Conservation (phyloP, 2,329 filamentous ascomycete genomes). For the Scedosporium aurantiacum region DNA sequence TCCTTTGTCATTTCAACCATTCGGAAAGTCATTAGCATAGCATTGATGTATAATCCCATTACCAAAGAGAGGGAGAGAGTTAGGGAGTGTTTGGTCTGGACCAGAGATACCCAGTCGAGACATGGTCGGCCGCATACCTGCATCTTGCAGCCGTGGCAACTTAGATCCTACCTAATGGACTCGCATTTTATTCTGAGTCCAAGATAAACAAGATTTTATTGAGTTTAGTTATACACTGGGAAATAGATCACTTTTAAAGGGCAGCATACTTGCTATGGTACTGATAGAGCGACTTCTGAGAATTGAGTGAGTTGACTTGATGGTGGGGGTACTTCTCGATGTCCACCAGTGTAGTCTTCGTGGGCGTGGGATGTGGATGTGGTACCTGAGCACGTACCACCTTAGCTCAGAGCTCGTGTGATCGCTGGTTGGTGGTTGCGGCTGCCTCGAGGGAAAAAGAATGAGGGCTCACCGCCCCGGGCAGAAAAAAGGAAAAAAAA, state of each 20-base stretch:
- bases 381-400: background rate
- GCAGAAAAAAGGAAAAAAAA: background rate
- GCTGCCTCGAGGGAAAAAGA: background rate
- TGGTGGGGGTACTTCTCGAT: too few relatives aligned
- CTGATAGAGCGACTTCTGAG: too few relatives aligned
- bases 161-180: background rate
- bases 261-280: too few relatives aligned
- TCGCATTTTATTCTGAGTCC: too few relatives aligned
- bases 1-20: background rate
- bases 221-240: too few relatives aligned
- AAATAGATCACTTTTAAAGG: too few relatives aligned
- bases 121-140: too few relatives aligned
- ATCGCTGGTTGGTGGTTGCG: background rate
- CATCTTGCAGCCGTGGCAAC: background rate
- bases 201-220: too few relatives aligned
- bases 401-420: background rate
- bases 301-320: too few relatives aligned
- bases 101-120: background rate
- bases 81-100: background rate
- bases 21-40: background rate
- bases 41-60: background rate
- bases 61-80: background rate
- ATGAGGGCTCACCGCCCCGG: background rate
- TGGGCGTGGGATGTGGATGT: background rate
- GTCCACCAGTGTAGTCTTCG: too few relatives aligned